Base-by-base conservation (phyloP, 1,139 yeast genomes). In the Pichia sp. region DNA sequence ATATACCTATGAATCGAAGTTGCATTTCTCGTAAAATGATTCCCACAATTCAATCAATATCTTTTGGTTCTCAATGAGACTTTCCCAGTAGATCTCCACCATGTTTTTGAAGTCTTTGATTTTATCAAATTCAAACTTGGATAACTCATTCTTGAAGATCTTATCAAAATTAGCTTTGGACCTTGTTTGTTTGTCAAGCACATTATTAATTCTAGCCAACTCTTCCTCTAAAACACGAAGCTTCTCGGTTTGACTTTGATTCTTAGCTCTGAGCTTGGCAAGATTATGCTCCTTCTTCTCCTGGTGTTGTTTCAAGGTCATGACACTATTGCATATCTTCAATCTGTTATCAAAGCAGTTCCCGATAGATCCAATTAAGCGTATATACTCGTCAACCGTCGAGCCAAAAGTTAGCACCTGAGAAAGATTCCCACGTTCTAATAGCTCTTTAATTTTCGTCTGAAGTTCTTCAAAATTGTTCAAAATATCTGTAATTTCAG, bases 1-100 rank as follows among this genome's bases (percentile, higher is more conserved):
- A n/a, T n/a, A n/a, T n/a, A n/a, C n/a, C n/a, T n/a, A n/a, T n/a
- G n/a, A n/a, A 9, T 52, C 52, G 42, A 59, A 56, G n/a, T 53
- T 50, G 39, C 62, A 59, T 34, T 55, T 55, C 44, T 74, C 78
- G 51, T 79, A 80, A 50, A 83, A 91, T 1, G 96, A 83, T 60
- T 91, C 97, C 94, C 96, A 91, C 22, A 85, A 60, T 59, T 91
- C 98, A 48, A 91, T 91, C 23, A 91, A 78, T 57, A 87, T 96
- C 62, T 91, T 93, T 58, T 91, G 98, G 14, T 91, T 72, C 60
- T 91, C 98, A 34, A 88, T 84, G 18, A 94, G 77, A 41, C 93
- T 77, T 58, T 93, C 98, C 53, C 94, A 71, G 51, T 78, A 88
- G 17, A 88, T 79, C 60, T 91, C 99, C 40, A 91, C 86, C 45